Evolutionary conservation across 2,329 filamentous ascomycete species (phyloP).

Genomic region (Fusarium sp.): DNA sequence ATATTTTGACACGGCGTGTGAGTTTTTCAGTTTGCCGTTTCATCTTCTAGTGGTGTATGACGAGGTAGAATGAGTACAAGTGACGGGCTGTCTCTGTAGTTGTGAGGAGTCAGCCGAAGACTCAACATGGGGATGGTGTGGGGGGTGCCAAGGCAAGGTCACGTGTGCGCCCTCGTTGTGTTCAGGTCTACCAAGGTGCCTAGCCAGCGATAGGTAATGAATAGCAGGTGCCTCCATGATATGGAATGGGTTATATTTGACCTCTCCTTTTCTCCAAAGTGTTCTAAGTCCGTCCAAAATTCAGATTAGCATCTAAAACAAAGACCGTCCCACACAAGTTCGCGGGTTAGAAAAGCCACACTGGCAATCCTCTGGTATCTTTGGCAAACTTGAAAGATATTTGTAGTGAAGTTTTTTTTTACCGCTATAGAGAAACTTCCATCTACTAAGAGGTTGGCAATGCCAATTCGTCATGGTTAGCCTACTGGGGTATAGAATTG

Average conservation of each 20-base stretch:
- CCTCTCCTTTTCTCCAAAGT: no score
- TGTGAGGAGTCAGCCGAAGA: background rate
- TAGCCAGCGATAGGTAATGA: no score
- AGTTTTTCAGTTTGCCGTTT: background rate
- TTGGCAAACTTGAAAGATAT: background rate
- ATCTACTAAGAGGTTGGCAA: background rate
- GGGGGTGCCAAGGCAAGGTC: background rate
- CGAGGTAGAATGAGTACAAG: background rate
- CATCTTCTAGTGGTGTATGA: background rate
- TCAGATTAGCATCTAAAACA: no score
- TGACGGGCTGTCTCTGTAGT: background rate
- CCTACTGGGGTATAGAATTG: background rate
- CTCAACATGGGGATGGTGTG: background rate
- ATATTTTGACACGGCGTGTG: background rate
- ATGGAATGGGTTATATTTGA: no score
- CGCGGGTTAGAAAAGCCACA: background rate
- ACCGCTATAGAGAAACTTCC: background rate
- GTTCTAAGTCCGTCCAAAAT: no score
- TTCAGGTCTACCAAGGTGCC: background rate
- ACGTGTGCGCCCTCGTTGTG: background rate
- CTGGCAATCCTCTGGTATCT: background rate
- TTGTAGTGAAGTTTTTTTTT: background rate
- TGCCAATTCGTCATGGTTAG: background rate
- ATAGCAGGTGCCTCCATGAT: no score
- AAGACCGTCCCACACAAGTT: background rate